Evolutionary conservation across 441 rosid species (phyloP).

Genomic region (Heliophila coronopifolia): DNA sequence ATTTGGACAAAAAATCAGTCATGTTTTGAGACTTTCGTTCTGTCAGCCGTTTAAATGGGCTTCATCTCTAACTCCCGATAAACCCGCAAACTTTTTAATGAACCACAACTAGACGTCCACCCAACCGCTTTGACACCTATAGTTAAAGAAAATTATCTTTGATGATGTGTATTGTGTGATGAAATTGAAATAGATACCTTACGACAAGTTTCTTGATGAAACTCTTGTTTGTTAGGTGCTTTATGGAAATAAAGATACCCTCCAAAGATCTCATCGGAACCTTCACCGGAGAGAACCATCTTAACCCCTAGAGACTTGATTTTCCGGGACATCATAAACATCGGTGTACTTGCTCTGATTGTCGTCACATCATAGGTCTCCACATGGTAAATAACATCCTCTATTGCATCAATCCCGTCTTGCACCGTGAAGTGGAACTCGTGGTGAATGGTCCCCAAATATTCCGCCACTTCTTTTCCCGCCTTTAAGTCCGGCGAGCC

Average conservation of each 20-base stretch:
- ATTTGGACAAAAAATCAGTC: too few species aligned
- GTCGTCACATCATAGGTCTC: conserved; percentile 99
- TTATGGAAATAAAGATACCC: conserved; percentile 97
- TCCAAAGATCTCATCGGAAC: conserved; percentile 96
- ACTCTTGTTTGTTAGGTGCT: conserved; percentile 93
- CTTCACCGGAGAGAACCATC: conserved; percentile 99
- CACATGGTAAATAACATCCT: conserved; percentile 91
- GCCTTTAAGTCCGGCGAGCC: conserved; percentile 95
- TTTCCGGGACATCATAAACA: conserved; percentile 98
- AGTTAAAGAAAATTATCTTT: too few species aligned
- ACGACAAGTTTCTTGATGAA: conserved; percentile 90
- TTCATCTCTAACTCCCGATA: too few species aligned
- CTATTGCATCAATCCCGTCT: conserved; percentile 96
- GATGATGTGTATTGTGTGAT: too few species aligned
- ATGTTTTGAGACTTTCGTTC: too few species aligned
- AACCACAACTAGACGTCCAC: too few species aligned
- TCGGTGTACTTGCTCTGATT: conserved; percentile 95
- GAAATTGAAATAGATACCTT: conserved; percentile 59
- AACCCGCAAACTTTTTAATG: too few species aligned
- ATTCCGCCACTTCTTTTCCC: conserved; percentile 92
- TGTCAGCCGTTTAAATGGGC: too few species aligned
- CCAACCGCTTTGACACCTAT: too few species aligned
- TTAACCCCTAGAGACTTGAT: conserved; percentile 96
- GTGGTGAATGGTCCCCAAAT: conserved; percentile 89
- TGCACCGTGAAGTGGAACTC: conserved; percentile 86